Conservation (phyloP, 371 early-diverging fungal species). For the Syncephalastrum contaminatum region DNA sequence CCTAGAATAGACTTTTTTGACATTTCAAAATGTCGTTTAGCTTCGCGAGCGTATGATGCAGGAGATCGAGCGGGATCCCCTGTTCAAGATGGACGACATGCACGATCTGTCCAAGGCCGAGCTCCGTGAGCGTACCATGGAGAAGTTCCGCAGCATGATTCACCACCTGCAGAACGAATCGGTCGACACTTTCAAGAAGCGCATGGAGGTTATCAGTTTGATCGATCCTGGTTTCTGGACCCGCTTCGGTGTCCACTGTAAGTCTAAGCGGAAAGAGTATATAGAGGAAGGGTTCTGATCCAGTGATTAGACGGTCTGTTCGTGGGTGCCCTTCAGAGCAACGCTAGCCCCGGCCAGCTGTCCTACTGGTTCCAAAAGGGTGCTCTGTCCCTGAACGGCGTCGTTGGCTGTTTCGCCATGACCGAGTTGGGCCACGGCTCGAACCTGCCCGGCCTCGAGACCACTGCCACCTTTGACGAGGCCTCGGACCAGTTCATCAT, state of each 20-base stretch:
- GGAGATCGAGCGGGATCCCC: constrained; percentile 87
- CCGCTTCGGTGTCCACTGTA: constrained; percentile 87
- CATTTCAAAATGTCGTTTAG: constrained; percentile 22
- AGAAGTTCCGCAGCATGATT: constrained; percentile 77
- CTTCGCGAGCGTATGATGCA: constrained; percentile 81
- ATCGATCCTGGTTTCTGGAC: constrained; percentile 93
- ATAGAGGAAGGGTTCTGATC: not conserved
- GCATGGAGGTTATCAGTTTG: constrained; percentile 82
- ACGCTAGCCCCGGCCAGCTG: constrained; percentile 84
- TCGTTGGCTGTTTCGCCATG: constrained; percentile 92
- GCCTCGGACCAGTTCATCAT: constrained; percentile 84
- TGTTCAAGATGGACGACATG: constrained; percentile 80
- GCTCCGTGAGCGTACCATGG: constrained; percentile 86
- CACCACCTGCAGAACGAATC: constrained; percentile 78
- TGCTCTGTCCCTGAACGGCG: constrained; percentile 76
- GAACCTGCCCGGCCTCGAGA: constrained; percentile 91
- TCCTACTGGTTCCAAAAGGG: constrained; percentile 89
- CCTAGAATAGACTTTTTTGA: not conserved
- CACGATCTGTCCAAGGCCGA: constrained; percentile 75
- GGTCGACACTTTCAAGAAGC: constrained; percentile 67
- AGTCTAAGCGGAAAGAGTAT: constrained; percentile 2
- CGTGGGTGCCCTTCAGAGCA: constrained; percentile 87
- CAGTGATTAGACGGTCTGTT: constrained; percentile 69
- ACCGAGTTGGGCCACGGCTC: constrained; percentile 90
- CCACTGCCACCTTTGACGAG: constrained; percentile 89